Evolutionary conservation across 2,329 filamentous ascomycete genomes (phyloP).

Genomic region (Escovopsis sp.): DNA sequence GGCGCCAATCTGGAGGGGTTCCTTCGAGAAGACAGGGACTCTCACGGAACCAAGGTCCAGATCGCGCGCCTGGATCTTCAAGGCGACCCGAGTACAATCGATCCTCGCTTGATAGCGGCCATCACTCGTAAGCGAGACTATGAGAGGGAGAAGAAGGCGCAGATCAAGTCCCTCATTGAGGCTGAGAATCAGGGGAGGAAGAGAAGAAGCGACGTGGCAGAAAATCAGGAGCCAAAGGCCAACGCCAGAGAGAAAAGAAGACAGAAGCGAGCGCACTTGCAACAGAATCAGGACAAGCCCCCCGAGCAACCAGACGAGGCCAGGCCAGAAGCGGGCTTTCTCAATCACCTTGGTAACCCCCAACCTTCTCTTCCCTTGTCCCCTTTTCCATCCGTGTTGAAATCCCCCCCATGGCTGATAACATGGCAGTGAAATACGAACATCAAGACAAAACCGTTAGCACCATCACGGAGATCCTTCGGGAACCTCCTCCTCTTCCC

Average conservation of each 20-base stretch:
- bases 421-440: constrained; percentile 30
- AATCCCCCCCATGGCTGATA: no score
- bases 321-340: no score
- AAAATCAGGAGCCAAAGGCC: constrained; percentile 12
- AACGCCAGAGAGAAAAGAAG: constrained; percentile 14
- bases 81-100: constrained; percentile 26
- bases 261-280: constrained; percentile 5
- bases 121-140: constrained; percentile 52
- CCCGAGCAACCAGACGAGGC: not conserved
- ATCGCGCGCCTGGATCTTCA: constrained; percentile 35
- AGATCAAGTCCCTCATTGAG: constrained; percentile 23
- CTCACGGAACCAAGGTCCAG: constrained; percentile 33
- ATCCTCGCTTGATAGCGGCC: constrained; percentile 39
- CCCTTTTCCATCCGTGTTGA: constrained; percentile 1
- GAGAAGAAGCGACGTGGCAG: constrained; percentile 18
- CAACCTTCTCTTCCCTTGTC: constrained; percentile 19
- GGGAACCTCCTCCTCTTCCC: constrained; percentile 22
- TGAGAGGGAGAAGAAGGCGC: constrained; percentile 29
- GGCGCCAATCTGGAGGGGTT: constrained; percentile 52
- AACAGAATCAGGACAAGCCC: constrained; percentile 9
- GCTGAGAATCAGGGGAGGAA: constrained; percentile 24
- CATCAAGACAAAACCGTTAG: constrained; percentile 21
- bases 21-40: constrained; percentile 44
- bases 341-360: constrained; percentile 2
- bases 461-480: constrained; percentile 24